Evolutionary conservation across 139 green algal genomes (phyloP), one percentile per base, ranked within the genome.

Genomic region (Haematococcus lacustris): DNA sequence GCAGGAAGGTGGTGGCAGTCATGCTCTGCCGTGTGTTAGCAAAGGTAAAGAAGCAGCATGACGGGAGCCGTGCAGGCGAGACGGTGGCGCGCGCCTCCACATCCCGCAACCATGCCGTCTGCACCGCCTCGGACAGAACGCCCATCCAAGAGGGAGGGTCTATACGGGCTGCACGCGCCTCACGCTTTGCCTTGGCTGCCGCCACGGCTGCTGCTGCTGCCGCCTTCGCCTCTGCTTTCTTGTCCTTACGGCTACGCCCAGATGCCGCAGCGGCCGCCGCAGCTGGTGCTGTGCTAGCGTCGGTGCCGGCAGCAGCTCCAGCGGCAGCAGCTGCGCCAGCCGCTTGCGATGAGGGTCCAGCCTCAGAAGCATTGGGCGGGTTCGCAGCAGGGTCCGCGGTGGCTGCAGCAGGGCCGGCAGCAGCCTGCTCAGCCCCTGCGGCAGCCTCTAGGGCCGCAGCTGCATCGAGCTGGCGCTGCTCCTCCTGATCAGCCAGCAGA

Each of bases 11-110:
- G 23, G 80, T 64, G 47, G 74, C 81, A 68, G 84, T 93, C 17
- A 95, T 81, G 1, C 76, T 81, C 71, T 92, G 80, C 43, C 92
- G 79, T 9, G 89, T 89, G 87, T 98, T 97, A 63, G 91, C 76
- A 61, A 97, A 94, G 3, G 91, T 98, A 85, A 92, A 95, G 83
- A 97, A 93, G 77, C 75, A 85, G 63, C 82, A 83, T 2, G 88
- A 95, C 25, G 94, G 94, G 28, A 94, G 83, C 25, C 70, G 71
- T 4, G 77, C 38, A 50, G 80, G n/a, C 32, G 65, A 17, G 35
- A 73, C 40, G 63, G 63, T 6, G 0, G 61, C 67, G 1, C 79
- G 66, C 37, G n/a, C 17, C 33, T 51, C 75, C 13, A 81, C 68
- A 68, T 85, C 79, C 1, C 6, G 25, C 38, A 85, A 30, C 50